Percentiles rank a stretch among this genome's conserved stretches.
phyloP scores from a whole-genome alignment of 306 rosid species.

The Oemleria cerasiformis region DNA sequence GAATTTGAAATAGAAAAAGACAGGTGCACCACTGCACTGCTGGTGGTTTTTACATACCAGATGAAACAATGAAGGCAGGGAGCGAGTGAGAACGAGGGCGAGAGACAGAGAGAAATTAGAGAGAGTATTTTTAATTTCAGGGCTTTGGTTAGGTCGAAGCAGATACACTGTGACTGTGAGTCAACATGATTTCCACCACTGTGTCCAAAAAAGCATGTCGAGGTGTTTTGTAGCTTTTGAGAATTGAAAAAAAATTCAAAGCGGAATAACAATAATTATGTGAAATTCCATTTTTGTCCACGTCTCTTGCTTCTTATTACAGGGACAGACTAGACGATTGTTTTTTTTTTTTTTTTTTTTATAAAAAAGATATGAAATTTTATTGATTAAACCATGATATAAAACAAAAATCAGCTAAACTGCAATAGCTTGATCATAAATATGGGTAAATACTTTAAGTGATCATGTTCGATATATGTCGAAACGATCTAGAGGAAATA shows the following conservation, averaged over 20 bases:
- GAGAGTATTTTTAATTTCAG: background rate
- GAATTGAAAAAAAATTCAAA: constrained; percentile 16
- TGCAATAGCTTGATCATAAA: too few species aligned
- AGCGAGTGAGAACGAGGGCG: constrained; percentile 13
- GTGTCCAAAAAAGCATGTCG: constrained; percentile 53
- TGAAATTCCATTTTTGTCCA: constrained; percentile 38
- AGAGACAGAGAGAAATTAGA: background rate
- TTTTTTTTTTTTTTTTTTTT: too few species aligned
- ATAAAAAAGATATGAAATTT: too few species aligned
- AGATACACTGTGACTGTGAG: constrained; percentile 41
- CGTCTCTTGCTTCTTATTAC: constrained; percentile 26
- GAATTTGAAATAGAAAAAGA: constrained; percentile 23
- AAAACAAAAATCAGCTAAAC: too few species aligned
- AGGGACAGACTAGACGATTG: constrained; percentile 5
- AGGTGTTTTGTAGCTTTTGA: constrained; percentile 59
- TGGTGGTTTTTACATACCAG: constrained; percentile 29
- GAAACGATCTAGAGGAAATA: too few species aligned
- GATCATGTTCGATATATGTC: too few species aligned
- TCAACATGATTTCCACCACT: constrained; percentile 52
- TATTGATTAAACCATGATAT: too few species aligned
- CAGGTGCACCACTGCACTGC: constrained; percentile 20
- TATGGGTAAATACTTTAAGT: too few species aligned
- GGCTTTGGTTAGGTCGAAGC: constrained; percentile 40
- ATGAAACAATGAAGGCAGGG: constrained; percentile 28
- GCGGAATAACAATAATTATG: too few species aligned